These are phyloP conservation scores for Byssoonygena ceratinophila DNA, from an alignment of 2,329 filamentous ascomycete genomes.

Conservation along the genomic window DNA sequence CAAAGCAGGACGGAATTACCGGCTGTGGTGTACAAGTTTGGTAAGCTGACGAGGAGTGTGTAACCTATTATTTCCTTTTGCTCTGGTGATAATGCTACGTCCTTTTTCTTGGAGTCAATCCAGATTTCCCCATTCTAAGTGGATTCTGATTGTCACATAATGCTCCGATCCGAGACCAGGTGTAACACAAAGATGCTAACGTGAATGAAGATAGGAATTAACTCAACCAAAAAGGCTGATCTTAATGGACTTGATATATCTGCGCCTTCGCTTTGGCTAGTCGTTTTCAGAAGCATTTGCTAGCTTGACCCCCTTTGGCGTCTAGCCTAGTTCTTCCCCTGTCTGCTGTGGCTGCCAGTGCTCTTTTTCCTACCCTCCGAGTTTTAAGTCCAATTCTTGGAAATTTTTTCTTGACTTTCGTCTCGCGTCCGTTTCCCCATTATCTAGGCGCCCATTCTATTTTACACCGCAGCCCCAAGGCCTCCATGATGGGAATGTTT, in stretches of 20 bases:
- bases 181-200: constrained; percentile 4
- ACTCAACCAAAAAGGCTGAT: neutral
- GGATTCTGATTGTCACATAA: constrained; percentile 3
- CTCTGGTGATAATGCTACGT: constrained; percentile 4
- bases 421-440: neutral
- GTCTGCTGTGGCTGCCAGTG: neutral
- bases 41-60: constrained; percentile 12
- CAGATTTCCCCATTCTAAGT: neutral
- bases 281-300: constrained; percentile 1
- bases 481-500: neutral
- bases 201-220: neutral
- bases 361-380: neutral
- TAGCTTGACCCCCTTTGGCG: neutral
- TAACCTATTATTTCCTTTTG: constrained; percentile 9
- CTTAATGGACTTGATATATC: constrained; percentile 11
- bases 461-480: neutral
- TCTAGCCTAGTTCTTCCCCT: constrained; percentile 1
- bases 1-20: neutral
- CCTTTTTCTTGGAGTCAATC: neutral
- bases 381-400: neutral
- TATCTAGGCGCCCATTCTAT: neutral
- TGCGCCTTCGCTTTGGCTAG: constrained; percentile 2
- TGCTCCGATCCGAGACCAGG: constrained; percentile 7
- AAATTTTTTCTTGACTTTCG: neutral
- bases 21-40: constrained; percentile 8